Base-by-base conservation (phyloP, 495 filamentous ascomycete species). In the Xylaria cubensis region DNA sequence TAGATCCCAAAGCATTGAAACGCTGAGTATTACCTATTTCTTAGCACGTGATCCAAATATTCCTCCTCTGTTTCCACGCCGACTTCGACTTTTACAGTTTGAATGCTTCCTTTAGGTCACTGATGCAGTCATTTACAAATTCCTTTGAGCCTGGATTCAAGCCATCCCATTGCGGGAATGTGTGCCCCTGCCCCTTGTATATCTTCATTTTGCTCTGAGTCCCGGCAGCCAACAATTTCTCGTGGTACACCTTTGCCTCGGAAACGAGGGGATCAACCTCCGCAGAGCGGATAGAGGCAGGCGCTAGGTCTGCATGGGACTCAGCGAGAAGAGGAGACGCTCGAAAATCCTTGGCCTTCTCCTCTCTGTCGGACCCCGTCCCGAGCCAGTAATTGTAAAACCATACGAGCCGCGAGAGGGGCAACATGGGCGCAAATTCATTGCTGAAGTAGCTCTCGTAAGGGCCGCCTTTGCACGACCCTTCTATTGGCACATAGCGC, bases 311-410 rank as follows among this genome's bases (percentile, higher is more conserved):
- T 0, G 65, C 73, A 39, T 81, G 81, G 6, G 79, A 81, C n/a
- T 70, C 34, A 4, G 81, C 81, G 4, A 79, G 75, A 32, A 83
- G 77, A 0, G 81, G 81, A 2, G 81, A 83, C 9, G 81, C 80
- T 4, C 75, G 76, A 42, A 77, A 80, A 41, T 81, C 77, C 13
- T 74, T 70, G 0, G 79, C 75, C 17, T 69, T 74, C 53, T 74
- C 76, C 21, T 53, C 70, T 26, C 79, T 72, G 2, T 55, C 62
- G n/a, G 78, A 77, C 56, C 75, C 81, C 4, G 76, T 80, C 3
- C 80, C 79, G 12, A 82, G 61, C 79, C 79, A 82, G 63, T 81
- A 72, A 29, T 78, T 80, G 62, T 82, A 82, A 64, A 82, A 82
- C 80, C 80, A 82, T 44, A 78, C 58, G 48, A 82, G 74, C 3